Evolutionary conservation across 2,329 filamentous ascomycete species (phyloP).

Genomic region (Ophiostoma pallidulum): DNA sequence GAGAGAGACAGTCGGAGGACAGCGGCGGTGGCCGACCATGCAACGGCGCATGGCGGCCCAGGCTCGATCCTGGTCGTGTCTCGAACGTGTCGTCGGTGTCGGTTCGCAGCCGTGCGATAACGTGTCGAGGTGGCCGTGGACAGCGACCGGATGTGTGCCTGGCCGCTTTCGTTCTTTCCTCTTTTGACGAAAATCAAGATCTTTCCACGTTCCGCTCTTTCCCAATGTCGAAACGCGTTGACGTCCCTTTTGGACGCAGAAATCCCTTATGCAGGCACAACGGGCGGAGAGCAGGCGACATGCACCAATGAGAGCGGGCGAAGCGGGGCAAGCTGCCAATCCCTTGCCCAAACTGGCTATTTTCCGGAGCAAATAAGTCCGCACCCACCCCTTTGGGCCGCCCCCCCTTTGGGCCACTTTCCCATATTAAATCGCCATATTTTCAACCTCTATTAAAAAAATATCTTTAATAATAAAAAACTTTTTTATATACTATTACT

Average conservation of each 20-base stretch:
- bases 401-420: too few relatives aligned
- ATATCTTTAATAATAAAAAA: too few relatives aligned
- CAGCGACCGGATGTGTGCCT: neutral
- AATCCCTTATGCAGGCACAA: constrained; percentile 18
- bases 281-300: constrained; percentile 1
- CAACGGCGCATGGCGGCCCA: neutral
- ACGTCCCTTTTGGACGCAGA: constrained; percentile 1
- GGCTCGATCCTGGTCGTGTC: neutral
- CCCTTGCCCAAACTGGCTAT: constrained; percentile 9
- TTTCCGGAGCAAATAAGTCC: too few relatives aligned
- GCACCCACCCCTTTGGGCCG: too few relatives aligned
- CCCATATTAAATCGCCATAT: too few relatives aligned
- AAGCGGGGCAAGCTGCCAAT: constrained; percentile 10
- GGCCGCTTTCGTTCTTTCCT: neutral
- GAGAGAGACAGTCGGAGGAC: constrained; percentile 3
- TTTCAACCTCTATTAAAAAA: too few relatives aligned
- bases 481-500: too few relatives aligned
- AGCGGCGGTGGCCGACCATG: constrained; percentile 4
- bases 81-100: neutral
- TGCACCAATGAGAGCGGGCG: constrained; percentile 11
- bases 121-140: neutral
- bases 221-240: constrained; percentile 9
- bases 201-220: neutral
- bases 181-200: neutral
- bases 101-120: too few relatives aligned